phyloP scores from a whole-genome alignment of 2,329 filamentous ascomycete species.

The Penicillium olsonii region DNA sequence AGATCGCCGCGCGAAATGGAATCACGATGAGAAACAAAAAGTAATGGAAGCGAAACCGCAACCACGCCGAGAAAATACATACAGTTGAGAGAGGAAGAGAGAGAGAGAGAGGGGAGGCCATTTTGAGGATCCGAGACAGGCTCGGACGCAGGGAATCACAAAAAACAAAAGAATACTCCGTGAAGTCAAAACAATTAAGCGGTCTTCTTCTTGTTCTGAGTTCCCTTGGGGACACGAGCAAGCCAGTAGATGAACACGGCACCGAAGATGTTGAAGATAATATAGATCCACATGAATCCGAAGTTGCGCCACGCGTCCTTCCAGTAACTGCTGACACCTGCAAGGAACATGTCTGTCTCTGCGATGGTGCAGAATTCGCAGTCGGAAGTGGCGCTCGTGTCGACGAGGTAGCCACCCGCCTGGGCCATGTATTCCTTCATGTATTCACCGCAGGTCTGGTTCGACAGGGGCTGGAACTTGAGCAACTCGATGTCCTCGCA shows the following conservation, averaged over 20 bases:
- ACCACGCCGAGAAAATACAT: background rate
- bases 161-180: background rate
- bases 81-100: background rate
- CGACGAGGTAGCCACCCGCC: conserved; percentile 45
- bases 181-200: background rate
- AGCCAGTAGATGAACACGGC: conserved; percentile 65
- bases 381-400: conserved; percentile 45
- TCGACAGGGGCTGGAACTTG: conserved; percentile 52
- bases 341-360: conserved; percentile 52
- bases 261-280: conserved; percentile 62
- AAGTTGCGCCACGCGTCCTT: conserved; percentile 67
- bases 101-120: background rate
- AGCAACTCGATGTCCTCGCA: conserved; percentile 37
- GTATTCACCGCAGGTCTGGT: conserved; percentile 62
- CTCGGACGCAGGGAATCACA: background rate
- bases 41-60: background rate
- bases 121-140: background rate
- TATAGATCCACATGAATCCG: conserved; percentile 68
- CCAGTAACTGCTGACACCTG: conserved; percentile 44
- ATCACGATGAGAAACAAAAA: background rate
- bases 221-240: conserved; percentile 55
- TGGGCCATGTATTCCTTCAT: conserved; percentile 42
- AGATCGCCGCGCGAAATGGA: background rate
- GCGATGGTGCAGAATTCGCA: conserved; percentile 54
- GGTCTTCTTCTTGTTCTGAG: conserved; percentile 27